Base-by-base conservation (phyloP, 768 basidiomycete species). In the Solioccasus polychromus region DNA sequence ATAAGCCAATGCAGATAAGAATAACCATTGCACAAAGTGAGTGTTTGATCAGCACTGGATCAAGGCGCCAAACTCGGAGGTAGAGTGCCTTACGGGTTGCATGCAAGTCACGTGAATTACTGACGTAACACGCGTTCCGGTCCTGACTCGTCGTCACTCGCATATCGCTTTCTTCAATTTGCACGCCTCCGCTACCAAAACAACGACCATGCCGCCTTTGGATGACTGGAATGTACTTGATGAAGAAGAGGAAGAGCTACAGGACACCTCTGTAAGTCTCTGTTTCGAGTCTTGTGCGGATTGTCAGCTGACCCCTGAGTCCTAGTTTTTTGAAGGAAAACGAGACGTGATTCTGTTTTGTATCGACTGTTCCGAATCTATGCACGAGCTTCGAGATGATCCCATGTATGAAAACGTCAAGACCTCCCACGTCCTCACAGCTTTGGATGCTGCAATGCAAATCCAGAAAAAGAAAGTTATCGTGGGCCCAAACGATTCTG, bases 341-440 rank as follows among this genome's bases (percentile, higher is more conserved):
- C 79, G 79, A 49, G 92, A 97, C 57, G 88, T 92, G 25, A 85
- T 95, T 36, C 68, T 98, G n/a, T 96, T 97, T 70, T 89, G 88
- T 63, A 91, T 99, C 47, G 94, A 99, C 66, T 92, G 90, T 51
- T 95, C 94, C 0, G 72, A 79, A 43, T 89, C 91, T 10, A 97
- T 98, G 95, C 83, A 88, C 20, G 73, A 71, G 29, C 77, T 85
- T 34, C 73, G 73, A 39, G 83, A 86, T 20, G 80, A 85, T 55
- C 78, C 79, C 10, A 69, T 71, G 43, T 77, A 83, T 47, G 79
- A 89, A 67, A 77, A 82, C 40, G 70, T 72, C 30, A 73, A 85
- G 59, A 88, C 81, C 1, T 90, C 82, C 45, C 85, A 93, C 57
- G 63, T 97, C 3, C 83, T 84, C 55, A 73, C 77, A 17, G 89